These are phyloP conservation scores for Phytopythium helicoides DNA, from an alignment of 352 stramenopile species.

Conservation along the genomic window DNA sequence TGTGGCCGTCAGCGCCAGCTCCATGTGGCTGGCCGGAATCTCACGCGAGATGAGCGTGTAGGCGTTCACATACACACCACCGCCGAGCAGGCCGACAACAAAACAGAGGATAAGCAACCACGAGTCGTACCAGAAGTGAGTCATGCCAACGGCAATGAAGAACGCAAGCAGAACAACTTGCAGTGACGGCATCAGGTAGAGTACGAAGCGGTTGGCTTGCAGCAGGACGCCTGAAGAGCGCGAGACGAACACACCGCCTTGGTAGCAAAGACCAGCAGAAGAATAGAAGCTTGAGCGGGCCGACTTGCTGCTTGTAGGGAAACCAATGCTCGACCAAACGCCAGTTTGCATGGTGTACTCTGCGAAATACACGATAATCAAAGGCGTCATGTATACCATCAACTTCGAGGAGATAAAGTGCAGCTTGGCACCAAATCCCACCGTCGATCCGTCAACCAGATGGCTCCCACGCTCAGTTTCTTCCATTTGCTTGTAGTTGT, in stretches of 20 bases:
- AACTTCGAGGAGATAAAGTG: constrained; percentile 70
- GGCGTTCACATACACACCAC: constrained; percentile 90
- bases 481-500: constrained; percentile 15
- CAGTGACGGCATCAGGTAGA: constrained; percentile 90
- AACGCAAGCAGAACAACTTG: constrained; percentile 86
- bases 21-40: constrained; percentile 57
- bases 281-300: constrained; percentile 89
- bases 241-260: constrained; percentile 94
- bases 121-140: constrained; percentile 88
- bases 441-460: constrained; percentile 5
- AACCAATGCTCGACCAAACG: constrained; percentile 93
- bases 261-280: constrained; percentile 89
- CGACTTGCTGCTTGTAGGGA: constrained; percentile 72
- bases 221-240: constrained; percentile 87
- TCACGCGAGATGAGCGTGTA: constrained; percentile 89
- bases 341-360: constrained; percentile 94
- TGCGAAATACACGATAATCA: constrained; percentile 91
- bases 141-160: constrained; percentile 80
- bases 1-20: constrained; percentile 87
- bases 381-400: constrained; percentile 88
- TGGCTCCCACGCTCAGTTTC: constrained; percentile 7
- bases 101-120: constrained; percentile 85
- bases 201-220: constrained; percentile 54
- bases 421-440: constrained; percentile 60
- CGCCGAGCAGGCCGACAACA: constrained; percentile 85